Base-by-base conservation (phyloP, 441 rosid species). In the Pelargonium fulgidum region DNA sequence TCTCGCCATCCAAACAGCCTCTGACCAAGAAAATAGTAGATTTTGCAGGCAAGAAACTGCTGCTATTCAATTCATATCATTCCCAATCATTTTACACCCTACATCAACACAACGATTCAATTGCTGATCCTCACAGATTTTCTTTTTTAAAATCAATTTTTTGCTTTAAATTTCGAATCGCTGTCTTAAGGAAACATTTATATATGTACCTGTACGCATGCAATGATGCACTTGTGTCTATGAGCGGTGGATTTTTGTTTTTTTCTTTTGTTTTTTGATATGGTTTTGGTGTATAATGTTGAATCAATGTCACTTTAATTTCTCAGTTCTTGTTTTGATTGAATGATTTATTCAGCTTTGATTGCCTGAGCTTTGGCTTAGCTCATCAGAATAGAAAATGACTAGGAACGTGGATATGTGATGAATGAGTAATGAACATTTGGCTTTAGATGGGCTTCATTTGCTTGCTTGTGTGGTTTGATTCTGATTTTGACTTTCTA, bases 1-100 rank as follows among this genome's bases (percentile, higher is more conserved):
- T 58, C 62, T 58, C 62, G 2, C n/a, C 4, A 20, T 58, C 62
- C 62, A 58, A 58, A 58, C 62, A 9, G 26, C 22, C 62, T 58
- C 62, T 13, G 63, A 16, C 62, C 11, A 58, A 16, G 33, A 59
- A 58, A 58, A 58, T 58, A 58, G 62, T 7, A 13, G 29, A 58
- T 58, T 58, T 58, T 58, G 29, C 17, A 16, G 62, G 62, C 22
- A 58, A 17, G 12, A 58, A 58, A 6, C 62, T 20, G 19, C 62
- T 20, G 19, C 26, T 24, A 22, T 58, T 10, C 11, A 20, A 17
- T 19, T 58, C 12, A 19, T 2, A 7, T 20, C 8, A 58, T 6
- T 3, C 11, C 22, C 19, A 1, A 17, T 58, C 17, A n/a, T 19
- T 41, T 39, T 41, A 41, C 29, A 22, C 24, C 24, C 63, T 59